Evolutionary conservation across 257 asterid genomes (phyloP).

Genomic region (Przewalskia tangutica): DNA sequence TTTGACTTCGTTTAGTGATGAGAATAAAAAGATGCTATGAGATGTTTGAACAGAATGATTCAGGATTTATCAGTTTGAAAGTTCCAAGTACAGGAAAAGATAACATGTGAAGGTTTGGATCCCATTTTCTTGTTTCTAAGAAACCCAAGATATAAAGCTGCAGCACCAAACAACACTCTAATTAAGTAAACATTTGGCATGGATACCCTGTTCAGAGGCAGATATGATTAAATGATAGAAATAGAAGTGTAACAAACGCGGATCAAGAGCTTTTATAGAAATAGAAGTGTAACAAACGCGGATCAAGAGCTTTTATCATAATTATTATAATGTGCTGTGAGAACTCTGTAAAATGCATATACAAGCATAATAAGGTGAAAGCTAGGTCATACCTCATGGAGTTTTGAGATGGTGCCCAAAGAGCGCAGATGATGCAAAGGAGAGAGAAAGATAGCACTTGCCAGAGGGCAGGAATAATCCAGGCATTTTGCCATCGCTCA

Average conservation of each 20-base stretch:
- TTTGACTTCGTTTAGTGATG: not conserved
- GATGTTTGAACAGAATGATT: not conserved
- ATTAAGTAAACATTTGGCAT: not conserved
- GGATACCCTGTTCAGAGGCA: not conserved
- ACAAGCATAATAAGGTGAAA: not conserved
- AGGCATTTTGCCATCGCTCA: slow-evolving; percentile 92
- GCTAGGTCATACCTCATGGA: slow-evolving; percentile 54
- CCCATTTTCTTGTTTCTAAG: not conserved
- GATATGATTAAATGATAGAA: not conserved
- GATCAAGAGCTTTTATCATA: not conserved
- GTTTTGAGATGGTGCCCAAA: slow-evolving; percentile 95
- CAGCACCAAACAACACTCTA: not conserved
- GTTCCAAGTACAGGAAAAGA: not conserved
- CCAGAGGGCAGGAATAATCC: slow-evolving; percentile 99
- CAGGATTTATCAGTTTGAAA: not conserved
- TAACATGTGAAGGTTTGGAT: not conserved
- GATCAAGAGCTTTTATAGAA: not conserved
- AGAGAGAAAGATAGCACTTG: slow-evolving; percentile 84
- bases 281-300: not conserved
- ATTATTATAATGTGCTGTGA: not conserved
- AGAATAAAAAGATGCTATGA: not conserved
- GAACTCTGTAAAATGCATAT: not conserved
- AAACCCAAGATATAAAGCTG: not conserved
- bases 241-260: not conserved
- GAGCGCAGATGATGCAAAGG: slow-evolving; percentile 82